Evolutionary conservation across 805 yeast genomes (phyloP), one percentile per base, ranked within the genome.

Genomic region (Saturnispora saitoi): DNA sequence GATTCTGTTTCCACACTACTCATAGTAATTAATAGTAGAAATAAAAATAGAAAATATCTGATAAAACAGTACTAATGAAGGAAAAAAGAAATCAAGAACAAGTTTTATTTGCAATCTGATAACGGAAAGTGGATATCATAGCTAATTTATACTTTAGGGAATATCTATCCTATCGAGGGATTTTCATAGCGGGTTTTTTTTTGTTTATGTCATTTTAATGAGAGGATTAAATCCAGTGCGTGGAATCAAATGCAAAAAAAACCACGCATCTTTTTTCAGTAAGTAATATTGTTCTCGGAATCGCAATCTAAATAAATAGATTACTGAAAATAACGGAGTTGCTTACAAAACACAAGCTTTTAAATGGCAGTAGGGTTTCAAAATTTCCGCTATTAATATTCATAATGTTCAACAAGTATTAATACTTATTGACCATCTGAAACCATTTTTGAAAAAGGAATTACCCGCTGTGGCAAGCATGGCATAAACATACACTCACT

Each of bases 1-100:
- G 60, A 56, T 36, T 58, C 61, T 12, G 53, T 49, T 37, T 57
- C 59, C 19, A 43, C 47, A 43, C 56, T 53, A 43, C 44, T 45
- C 43, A 45, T 39, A 28, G 39, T 31, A 31, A 12, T 22, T 10
- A 6, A 9, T 24, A 24, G 28, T 28, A 19, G 11, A 22, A 32
- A 24, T 7, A 32, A 28, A 12, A 30, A 34, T n/a, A 34, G 26
- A 36, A 19, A 43, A 36, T 24, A 28, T 17, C 4, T 20, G 30
- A 14, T 11, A 32, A 22, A 12, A 29, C 15, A 30, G 12, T 14
- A 15, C 30, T 34, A 24, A 24, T 6, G 12, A 17, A 34, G 3
- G 38, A 17, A 20, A 34, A 17, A 34, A 17, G 11, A 34, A 17
- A 17, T 22, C 17, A 34, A 34, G 38, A n/a, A 19, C 36, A 3